Conservation (phyloP, 2,329 filamentous ascomycete genomes). For the Colletotrichum orchidophilum region DNA sequence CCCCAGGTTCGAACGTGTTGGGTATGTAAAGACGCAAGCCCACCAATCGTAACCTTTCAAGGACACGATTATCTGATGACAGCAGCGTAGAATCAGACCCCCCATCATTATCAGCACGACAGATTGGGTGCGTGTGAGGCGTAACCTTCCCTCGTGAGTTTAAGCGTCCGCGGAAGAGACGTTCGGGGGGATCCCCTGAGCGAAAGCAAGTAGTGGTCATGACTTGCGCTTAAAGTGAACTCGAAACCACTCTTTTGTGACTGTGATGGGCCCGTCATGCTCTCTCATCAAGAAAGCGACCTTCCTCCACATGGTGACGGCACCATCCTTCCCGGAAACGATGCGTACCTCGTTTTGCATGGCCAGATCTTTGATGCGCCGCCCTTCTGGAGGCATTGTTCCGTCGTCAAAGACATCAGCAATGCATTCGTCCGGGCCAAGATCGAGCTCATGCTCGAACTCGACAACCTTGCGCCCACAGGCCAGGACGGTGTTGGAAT, state of each 20-base stretch:
- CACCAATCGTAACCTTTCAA: neutral
- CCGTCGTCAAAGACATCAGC: slow-evolving; percentile 34
- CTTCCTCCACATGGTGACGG: slow-evolving; percentile 1
- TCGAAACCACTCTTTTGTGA: slow-evolving; percentile 14
- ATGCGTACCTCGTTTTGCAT: neutral
- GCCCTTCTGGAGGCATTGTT: slow-evolving; percentile 39
- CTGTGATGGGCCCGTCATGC: slow-evolving; percentile 3
- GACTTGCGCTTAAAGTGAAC: slow-evolving; percentile 5
- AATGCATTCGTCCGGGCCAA: slow-evolving; percentile 37
- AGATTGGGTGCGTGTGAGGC: neutral
- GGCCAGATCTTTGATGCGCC: slow-evolving; percentile 39
- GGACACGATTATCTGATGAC: neutral
- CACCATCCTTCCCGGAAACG: neutral
- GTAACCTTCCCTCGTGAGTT: neutral
- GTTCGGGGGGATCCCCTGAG: neutral
- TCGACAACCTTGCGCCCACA: slow-evolving; percentile 46
- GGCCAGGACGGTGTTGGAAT: slow-evolving; percentile 42
- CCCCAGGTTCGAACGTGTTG: neutral
- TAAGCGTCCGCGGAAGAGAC: neutral
- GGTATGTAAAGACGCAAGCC: neutral
- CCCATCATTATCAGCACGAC: neutral
- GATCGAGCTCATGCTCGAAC: slow-evolving; percentile 47
- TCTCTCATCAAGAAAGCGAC: slow-evolving; percentile 20
- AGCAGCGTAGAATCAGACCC: neutral
- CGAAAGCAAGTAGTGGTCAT: neutral